Base-by-base conservation (phyloP, 495 filamentous ascomycete genomes). In the Daldinia childiae region DNA sequence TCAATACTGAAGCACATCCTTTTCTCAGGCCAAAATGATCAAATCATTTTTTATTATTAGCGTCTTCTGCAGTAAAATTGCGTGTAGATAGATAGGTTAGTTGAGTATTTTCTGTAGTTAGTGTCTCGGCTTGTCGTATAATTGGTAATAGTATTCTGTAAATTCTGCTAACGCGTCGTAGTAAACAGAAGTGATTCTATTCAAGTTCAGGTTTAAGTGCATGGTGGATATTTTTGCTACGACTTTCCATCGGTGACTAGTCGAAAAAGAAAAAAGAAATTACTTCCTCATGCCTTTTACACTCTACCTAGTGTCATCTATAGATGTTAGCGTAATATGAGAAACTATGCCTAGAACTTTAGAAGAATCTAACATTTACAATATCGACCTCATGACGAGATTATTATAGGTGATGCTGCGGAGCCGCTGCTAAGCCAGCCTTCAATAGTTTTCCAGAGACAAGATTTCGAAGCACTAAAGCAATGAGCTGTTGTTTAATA, bases 1-100 rank as follows among this genome's bases (percentile, higher is more conserved):
- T 94, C 83, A 87, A 85, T 67, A 85, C 83, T 1, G 82, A 85
- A 66, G 82, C 83, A 3, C 83, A 85, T 79, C 82, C 82, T 21
- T 79, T 88, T 62, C 78, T 79, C 54, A 76, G 84, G 62, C 78
- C 80, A 6, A 73, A 71, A 52, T 76, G 32, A 64, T 30, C 12
- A 9, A 32, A 7, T 3, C 34, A 4, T 14, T 32, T 32, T 1
- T 8, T 32, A n/a, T 32, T 14, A 30, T 6, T n/a, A 29, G 21
- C 5, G 1, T 2, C 6, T 26, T 11, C 21, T 38, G 12, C 14
- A 57, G 9, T 11, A n/a, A 52, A 6, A 52, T 15, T 12, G 17
- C 1, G 26, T 19, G 14, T 41, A 41, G 2, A 19, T 48, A 21
- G 3, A 2, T 27, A 27, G 8, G 17, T 21, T 9, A 21, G 17